Evolutionary conservation across 1,139 yeast species (phyloP), one percentile per base, ranked within the genome.

Genomic region (Blastobotrys ciferrii): DNA sequence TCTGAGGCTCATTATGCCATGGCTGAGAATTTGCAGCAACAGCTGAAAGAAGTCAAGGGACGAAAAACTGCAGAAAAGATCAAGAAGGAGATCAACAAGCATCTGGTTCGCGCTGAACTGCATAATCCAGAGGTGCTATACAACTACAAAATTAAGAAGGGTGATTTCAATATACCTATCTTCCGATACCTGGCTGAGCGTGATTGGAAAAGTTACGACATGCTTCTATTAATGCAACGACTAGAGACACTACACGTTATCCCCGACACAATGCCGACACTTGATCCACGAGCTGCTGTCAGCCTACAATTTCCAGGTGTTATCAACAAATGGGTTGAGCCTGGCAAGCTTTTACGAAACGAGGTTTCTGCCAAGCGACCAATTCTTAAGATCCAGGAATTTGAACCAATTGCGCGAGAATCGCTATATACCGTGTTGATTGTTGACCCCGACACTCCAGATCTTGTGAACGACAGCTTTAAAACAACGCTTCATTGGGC

Each of bases 401-500:
- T 81, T 63, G 87, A 84, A 36, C 72, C 72, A 35, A 68, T 78
- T 12, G 68, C 73, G 45, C 47, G 45, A 14, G 61, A 59, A 32
- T 72, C 77, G 47, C 70, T 80, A 49, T 92, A 88, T 69, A 81
- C 97, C 0, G 76, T 91, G 7, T 66, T 91, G 43, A 69, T 92
- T 49, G 94, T 92, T 17, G 92, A 92, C 65, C 97, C 98, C 19
- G 99, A 92, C 67, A 81, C 84, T 45, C 97, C 98, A 20, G 89
- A 91, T 61, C 65, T 87, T 50, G 73, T 68, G 38, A 74, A 70
- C 32, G 91, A 92, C 70, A 70, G 87, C 1, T 92, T 71, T 71
- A 74, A 74, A 50, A 87, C 96, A 6, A 77, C 82, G 3, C 72
- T 92, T 54, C 86, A 85, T 58, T 92, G 87, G 76, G 96, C 91